Evolutionary conservation across 2,329 filamentous ascomycete species (phyloP).

Genomic region (Pseudocercospora fijiensis): DNA sequence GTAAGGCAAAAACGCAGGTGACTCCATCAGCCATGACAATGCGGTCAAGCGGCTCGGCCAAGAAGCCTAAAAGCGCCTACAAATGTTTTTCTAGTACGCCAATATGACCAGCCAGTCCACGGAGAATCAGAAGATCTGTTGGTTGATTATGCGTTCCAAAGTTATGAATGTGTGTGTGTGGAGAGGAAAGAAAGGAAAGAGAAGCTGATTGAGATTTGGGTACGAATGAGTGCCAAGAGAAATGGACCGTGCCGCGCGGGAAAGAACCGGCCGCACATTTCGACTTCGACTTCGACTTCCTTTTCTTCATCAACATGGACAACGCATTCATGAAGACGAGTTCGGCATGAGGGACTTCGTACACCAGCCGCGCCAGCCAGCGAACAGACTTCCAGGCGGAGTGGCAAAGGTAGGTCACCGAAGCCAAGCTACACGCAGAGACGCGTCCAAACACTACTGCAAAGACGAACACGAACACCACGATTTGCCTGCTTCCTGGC

Average conservation of each 20-base stretch:
- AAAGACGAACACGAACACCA: slow-evolving; percentile 37
- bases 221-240: slow-evolving; percentile 7
- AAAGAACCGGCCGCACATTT: background rate
- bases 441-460: background rate
- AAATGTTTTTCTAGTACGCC: slow-evolving; percentile 29
- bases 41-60: slow-evolving; percentile 23
- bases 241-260: background rate
- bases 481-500: slow-evolving; percentile 53
- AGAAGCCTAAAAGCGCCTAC: slow-evolving; percentile 30
- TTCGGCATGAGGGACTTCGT: too few relatives aligned
- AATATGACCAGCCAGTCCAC: slow-evolving; percentile 35
- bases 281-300: background rate
- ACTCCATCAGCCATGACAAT: slow-evolving; percentile 26
- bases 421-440: background rate
- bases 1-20: slow-evolving; percentile 34
- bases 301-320: background rate
- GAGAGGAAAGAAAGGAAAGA: slow-evolving; percentile 18
- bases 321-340: too few relatives aligned
- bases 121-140: slow-evolving; percentile 21
- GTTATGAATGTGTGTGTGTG: slow-evolving; percentile 29
- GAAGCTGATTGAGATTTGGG: background rate
- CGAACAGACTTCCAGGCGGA: fast-evolving
- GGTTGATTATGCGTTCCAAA: slow-evolving; percentile 35
- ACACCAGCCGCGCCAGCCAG: background rate
- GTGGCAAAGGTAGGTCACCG: background rate